Conservation (phyloP, 73 alveolate species). For the Tetrahymena elliotti region DNA sequence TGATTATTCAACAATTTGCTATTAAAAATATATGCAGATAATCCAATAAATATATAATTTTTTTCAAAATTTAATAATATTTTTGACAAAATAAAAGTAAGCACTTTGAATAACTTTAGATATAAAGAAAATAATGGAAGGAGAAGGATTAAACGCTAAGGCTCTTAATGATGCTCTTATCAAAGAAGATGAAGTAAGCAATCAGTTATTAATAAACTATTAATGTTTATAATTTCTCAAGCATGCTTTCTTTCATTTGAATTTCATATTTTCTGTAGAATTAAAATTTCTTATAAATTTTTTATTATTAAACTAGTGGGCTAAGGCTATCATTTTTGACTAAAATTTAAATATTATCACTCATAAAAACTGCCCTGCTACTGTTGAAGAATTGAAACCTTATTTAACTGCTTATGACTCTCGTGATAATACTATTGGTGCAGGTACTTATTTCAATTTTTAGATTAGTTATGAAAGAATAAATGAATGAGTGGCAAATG, state of each 20-base stretch:
- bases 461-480: neutral
- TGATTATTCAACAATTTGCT: neutral
- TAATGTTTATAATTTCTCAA: neutral
- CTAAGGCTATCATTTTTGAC: slow-evolving; percentile 51
- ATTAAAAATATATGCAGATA: neutral
- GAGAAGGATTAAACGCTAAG: neutral
- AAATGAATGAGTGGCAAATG: too few species aligned
- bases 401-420: slow-evolving; percentile 36
- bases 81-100: neutral
- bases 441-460: neutral
- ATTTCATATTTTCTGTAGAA: neutral
- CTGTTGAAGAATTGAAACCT: slow-evolving; percentile 35
- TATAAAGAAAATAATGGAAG: neutral
- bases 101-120: neutral
- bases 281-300: neutral
- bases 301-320: slow-evolving; percentile 14
- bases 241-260: neutral
- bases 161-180: neutral
- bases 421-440: slow-evolving; percentile 53
- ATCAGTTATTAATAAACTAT: neutral
- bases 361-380: slow-evolving; percentile 20
- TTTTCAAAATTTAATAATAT: neutral
- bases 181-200: neutral
- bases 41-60: neutral
- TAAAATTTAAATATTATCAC: slow-evolving; percentile 33